Base-by-base conservation (phyloP, 805 yeast species). In the Millerozyma miso region DNA sequence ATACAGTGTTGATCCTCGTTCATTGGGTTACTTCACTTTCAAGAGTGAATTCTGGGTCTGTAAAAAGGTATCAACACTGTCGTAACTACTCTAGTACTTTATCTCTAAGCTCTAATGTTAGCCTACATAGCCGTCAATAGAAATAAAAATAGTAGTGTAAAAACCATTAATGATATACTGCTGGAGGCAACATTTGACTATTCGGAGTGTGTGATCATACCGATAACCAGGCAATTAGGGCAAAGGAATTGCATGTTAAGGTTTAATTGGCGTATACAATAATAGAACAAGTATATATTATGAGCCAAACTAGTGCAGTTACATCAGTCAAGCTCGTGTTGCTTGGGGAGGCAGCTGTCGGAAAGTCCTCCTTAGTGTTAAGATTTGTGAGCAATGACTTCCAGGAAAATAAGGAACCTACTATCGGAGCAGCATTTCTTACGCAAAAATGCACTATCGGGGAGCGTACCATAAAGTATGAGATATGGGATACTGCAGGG, bases 401-500 rank as follows among this genome's bases (percentile, higher is more conserved):
- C 66, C 96, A 93, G 63, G 98, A 90, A 63, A 90, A 91, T 65
- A 90, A 91, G 60, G 98, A 91, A 58, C 97, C 97, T 17, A 91
- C 99, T 2, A 91, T 91, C 53, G 99, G 99, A 13, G 99, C 99
- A 4, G 98, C 98, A 3, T 91, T 91, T 59, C 71, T 91, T 44
- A 91, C 99, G 32, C 98, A 91, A 62, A 81, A 95, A 58, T 90
- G 96, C 59, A 80, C 87, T 17, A 83, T 93, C 58, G 86, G 93
- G 39, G 85, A 83, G 47, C 78, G 84, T 56, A 86, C 93, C 6
- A 87, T 91, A 58, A 91, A 93, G 64, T 89, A 88, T 61, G 96
- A 87, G 60, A 88, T 87, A 46, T 87, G 96, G 95, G 98, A 90
- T 62, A 90, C 98, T 12, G 98, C 98, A 2, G 99, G 99, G 16